Evolutionary conservation across 768 basidiomycete genomes (phyloP), one percentile per base, ranked within the genome.

Genomic region (Leccinum rimulosum): DNA sequence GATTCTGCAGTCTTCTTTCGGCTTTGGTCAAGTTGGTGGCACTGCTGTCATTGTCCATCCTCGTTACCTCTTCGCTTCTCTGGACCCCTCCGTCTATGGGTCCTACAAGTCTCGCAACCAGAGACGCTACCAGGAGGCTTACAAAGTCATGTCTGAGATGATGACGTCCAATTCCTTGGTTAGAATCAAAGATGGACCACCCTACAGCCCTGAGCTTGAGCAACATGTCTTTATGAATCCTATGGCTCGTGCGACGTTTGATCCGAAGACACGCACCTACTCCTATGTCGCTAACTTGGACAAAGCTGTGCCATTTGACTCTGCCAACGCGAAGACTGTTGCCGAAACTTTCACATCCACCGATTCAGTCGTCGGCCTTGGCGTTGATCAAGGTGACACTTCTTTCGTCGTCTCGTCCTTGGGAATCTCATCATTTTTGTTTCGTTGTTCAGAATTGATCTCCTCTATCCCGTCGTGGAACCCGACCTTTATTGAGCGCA

Each of bases 1-100:
- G 7, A 4, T 50, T 50, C 45, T 54, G 27, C 63, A 93, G 87
- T 95, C 93, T 1, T 95, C 93, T 14, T 96, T 96, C 75, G 96
- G 97, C 63, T 98, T 98, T 79, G 95, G 97, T 67, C 97, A 98
- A 83, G 96, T 98, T 61, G 97, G 97, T 55, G 97, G 97, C 56
- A 91, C 86, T 57, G 91, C 88, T 48, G 82, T 95, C 63, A 79
- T 98, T 67, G 70, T 98, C 52, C 88, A 98, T 72, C 95, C 97
- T 61, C 89, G 93, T 64, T 93, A 92, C 77, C 82, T 97, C 62
- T 86, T 95, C 63, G 96, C 89, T 43, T 81, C 89, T 10, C 77
- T 98, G 38, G 86, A 94, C 60, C 85, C 92, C 1, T 79, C 84
- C n/a, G 73, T 80, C 61, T 95, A 95, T 66, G 83, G 86, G 53